phyloP scores from a whole-genome alignment of 192 early-diverging fungal species.

The Ambispora gerdemannii region DNA sequence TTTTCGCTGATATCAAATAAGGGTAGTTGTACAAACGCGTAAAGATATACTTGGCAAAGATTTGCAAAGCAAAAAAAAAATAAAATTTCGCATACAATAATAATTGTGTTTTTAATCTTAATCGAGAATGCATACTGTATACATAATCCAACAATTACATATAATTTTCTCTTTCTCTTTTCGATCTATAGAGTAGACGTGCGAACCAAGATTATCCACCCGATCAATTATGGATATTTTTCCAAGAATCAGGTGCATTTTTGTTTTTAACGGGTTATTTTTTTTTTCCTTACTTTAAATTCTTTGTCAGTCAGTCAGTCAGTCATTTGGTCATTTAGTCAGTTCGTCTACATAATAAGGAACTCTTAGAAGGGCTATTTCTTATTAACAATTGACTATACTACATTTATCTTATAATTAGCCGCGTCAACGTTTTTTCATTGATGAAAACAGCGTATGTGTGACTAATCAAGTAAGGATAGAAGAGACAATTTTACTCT shows the following conservation, averaged over 20 bases:
- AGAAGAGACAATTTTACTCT: neutral
- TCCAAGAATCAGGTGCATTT: slow-evolving; percentile 26
- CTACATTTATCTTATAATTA: slow-evolving; percentile 32
- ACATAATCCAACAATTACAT: neutral
- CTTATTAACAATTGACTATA: no score
- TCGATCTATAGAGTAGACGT: slow-evolving; percentile 34
- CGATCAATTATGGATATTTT: slow-evolving; percentile 54
- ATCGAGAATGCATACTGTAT: neutral
- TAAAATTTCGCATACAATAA: no score
- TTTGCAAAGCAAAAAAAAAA: no score
- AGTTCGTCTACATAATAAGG: no score
- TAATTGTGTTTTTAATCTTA: neutral
- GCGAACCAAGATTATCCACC: slow-evolving; percentile 52
- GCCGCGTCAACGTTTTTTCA: slow-evolving; percentile 56
- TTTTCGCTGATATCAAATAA: neutral
- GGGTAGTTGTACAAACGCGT: neutral
- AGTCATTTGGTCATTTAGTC: no score
- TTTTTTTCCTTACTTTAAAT: slow-evolving; percentile 7
- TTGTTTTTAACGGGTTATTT: neutral
- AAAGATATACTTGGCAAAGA: no score
- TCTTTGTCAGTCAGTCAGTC: no score
- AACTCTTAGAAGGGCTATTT: no score
- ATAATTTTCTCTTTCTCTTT: neutral
- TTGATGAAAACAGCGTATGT: slow-evolving; percentile 40
- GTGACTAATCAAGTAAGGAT: slow-evolving; percentile 49